phyloP scores from a whole-genome alignment of 2,329 filamentous ascomycete genomes.

The Cadophora gregata region DNA sequence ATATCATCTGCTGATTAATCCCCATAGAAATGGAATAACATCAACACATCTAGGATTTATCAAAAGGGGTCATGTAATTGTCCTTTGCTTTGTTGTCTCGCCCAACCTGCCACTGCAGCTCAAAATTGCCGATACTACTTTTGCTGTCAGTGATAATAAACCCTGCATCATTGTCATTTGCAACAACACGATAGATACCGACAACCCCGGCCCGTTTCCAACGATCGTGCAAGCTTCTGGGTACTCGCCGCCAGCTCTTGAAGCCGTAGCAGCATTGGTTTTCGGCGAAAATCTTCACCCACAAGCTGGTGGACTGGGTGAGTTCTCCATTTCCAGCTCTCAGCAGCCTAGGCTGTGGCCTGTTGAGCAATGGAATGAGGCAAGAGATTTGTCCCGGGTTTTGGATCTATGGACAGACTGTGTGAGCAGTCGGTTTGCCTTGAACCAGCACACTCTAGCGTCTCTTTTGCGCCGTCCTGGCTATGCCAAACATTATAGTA shows the following conservation, averaged over 20 bases:
- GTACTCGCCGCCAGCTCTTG: constrained; percentile 55
- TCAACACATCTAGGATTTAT: constrained; percentile 45
- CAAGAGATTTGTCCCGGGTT: constrained; percentile 39
- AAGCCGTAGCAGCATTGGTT: constrained; percentile 57
- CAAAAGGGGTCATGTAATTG: constrained; percentile 47
- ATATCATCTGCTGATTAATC: constrained; percentile 19
- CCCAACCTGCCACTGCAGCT: constrained; percentile 56
- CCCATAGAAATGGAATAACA: constrained; percentile 54
- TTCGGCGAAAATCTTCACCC: constrained; percentile 51
- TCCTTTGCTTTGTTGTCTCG: constrained; percentile 53
- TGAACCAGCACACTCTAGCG: constrained; percentile 51
- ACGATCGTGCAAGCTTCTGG: constrained; percentile 57
- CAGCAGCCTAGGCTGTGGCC: constrained; percentile 38
- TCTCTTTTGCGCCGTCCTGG: constrained; percentile 59
- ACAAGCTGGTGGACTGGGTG: background rate
- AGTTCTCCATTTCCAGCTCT: background rate
- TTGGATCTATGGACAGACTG: constrained; percentile 39
- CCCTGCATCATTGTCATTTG: constrained; percentile 60
- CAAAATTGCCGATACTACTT: constrained; percentile 52
- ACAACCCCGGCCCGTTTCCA: constrained; percentile 52
- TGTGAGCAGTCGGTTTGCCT: constrained; percentile 49
- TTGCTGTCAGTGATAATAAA: constrained; percentile 52
- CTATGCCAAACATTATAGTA: constrained; percentile 59
- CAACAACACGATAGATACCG: constrained; percentile 50
- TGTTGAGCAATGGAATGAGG: constrained; percentile 43